phyloP scores from a whole-genome alignment of 306 rosid genomes.

The Vigna hirtella region DNA sequence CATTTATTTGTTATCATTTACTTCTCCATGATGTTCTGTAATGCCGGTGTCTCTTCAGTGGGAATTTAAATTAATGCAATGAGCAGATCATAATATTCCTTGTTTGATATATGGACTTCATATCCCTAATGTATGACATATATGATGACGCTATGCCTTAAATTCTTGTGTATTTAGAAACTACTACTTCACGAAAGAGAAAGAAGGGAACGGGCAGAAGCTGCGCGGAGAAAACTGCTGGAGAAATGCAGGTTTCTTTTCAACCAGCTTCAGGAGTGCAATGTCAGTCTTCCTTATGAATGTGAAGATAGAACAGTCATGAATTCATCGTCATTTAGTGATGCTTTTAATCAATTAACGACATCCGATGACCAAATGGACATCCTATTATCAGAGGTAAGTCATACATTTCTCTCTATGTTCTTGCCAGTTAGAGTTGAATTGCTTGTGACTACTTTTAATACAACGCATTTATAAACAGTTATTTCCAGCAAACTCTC shows the following conservation, averaged over 20 bases:
- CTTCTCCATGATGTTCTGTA: slow-evolving; percentile 16
- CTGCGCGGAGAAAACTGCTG: slow-evolving; percentile 56
- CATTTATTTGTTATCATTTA: slow-evolving; percentile 1
- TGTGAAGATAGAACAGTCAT: slow-evolving; percentile 41
- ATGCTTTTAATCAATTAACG: slow-evolving; percentile 63
- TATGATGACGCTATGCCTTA: slow-evolving; percentile 38
- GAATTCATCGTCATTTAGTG: slow-evolving; percentile 58
- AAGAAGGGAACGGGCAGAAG: slow-evolving; percentile 62
- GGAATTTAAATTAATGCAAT: slow-evolving; percentile 26
- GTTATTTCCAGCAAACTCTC: slow-evolving; percentile 14
- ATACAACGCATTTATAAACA: slow-evolving; percentile 20
- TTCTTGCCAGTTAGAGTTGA: slow-evolving; percentile 30
- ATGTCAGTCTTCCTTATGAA: slow-evolving; percentile 54
- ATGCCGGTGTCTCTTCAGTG: neutral
- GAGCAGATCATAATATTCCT: slow-evolving; percentile 22
- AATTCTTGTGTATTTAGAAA: slow-evolving; percentile 56
- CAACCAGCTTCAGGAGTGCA: slow-evolving; percentile 72
- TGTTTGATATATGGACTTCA: slow-evolving; percentile 24
- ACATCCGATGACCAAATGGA: slow-evolving; percentile 70
- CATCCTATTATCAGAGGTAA: slow-evolving; percentile 76
- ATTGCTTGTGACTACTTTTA: slow-evolving; percentile 18
- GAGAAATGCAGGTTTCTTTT: slow-evolving; percentile 69
- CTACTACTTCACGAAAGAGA: slow-evolving; percentile 65
- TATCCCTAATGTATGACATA: slow-evolving; percentile 35
- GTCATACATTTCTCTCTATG: slow-evolving; percentile 15